A percentile compares a stretch with the other conserved stretches of the same genome.
Conservation (phyloP, 2,329 filamentous ascomycete species). For the Fusarium sp. region DNA sequence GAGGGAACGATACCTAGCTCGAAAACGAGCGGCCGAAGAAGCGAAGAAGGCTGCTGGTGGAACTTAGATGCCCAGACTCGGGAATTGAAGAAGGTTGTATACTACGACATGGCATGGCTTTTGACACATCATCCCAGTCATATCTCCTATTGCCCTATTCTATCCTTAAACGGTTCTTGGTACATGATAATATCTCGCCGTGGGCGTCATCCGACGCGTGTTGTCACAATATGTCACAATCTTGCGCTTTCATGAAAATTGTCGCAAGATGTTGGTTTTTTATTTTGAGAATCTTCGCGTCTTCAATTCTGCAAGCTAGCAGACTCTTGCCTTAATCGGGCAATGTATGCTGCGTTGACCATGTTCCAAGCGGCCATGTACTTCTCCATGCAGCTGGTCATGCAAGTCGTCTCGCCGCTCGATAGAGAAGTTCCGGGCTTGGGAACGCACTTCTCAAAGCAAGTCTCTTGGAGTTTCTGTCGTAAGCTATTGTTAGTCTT, state of each 20-base stretch:
- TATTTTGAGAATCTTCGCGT: background rate
- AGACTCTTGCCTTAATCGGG: constrained; percentile 68
- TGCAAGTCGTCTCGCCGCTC: constrained; percentile 74
- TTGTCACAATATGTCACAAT: constrained; percentile 44
- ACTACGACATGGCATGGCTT: constrained; percentile 20
- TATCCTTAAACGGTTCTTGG: constrained; percentile 21
- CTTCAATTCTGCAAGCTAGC: background rate
- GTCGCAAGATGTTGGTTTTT: constrained; percentile 12
- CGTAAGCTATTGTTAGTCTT: constrained; percentile 1
- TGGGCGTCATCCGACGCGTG: constrained; percentile 5
- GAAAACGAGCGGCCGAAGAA: constrained; percentile 79
- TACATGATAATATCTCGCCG: constrained; percentile 8
- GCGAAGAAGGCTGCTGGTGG: constrained; percentile 56
- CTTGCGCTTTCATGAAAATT: background rate
- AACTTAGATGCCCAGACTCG: constrained; percentile 44
- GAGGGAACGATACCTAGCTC: constrained; percentile 80
- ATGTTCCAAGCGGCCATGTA: constrained; percentile 84
- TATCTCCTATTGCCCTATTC: constrained; percentile 28
- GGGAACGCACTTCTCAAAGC: constrained; percentile 80
- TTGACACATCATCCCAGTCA: constrained; percentile 28
- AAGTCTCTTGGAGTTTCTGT: constrained; percentile 83
- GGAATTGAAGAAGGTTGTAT: constrained; percentile 21
- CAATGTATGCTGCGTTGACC: constrained; percentile 74
- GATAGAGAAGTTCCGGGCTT: constrained; percentile 74
- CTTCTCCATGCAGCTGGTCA: constrained; percentile 83